Percentiles rank a stretch among this genome's conserved stretches.
Evolutionary conservation across 2,329 filamentous ascomycete genomes (phyloP).

Genomic region (Aspergillus chevalieri): DNA sequence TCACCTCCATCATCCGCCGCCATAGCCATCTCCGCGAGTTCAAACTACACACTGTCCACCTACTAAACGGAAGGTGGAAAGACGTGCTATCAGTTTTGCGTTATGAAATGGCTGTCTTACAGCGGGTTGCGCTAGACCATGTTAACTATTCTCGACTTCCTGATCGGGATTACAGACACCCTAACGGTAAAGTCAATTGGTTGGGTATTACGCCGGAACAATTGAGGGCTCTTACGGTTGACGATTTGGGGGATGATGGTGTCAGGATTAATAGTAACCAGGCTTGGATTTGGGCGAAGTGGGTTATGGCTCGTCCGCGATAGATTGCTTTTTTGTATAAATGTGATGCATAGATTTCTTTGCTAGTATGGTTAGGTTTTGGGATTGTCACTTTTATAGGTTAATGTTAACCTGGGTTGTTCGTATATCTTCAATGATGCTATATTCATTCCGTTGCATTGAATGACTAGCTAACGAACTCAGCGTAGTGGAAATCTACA

Average conservation of each 20-base stretch:
- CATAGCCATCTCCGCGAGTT: conserved; percentile 55
- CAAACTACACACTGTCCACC: conserved; percentile 54
- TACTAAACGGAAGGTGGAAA: conserved; percentile 53
- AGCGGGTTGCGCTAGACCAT: conserved; percentile 57
- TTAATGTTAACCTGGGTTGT: no score
- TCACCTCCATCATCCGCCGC: conserved; percentile 51
- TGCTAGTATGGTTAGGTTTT: background rate
- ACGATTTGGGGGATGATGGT: conserved; percentile 35
- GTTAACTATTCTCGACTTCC: conserved; percentile 55
- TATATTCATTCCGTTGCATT: background rate
- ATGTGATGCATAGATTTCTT: no score
- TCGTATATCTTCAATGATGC: no score
- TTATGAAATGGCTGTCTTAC: conserved; percentile 50
- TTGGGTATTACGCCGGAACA: conserved; percentile 15
- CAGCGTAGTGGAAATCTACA: conserved; percentile 19
- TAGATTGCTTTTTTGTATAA: no score
- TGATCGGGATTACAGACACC: conserved; percentile 34
- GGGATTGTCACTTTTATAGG: no score
- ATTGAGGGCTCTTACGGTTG: conserved; percentile 20
- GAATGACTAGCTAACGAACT: background rate
- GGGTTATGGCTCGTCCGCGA: conserved; percentile 27
- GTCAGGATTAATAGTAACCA: conserved; percentile 27
- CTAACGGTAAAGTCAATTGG: conserved; percentile 3
- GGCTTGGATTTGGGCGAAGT: conserved; percentile 32
- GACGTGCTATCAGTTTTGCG: conserved; percentile 54